Conservation (phyloP, 164 flowering plant species). For the Kingdonia uniflora region DNA sequence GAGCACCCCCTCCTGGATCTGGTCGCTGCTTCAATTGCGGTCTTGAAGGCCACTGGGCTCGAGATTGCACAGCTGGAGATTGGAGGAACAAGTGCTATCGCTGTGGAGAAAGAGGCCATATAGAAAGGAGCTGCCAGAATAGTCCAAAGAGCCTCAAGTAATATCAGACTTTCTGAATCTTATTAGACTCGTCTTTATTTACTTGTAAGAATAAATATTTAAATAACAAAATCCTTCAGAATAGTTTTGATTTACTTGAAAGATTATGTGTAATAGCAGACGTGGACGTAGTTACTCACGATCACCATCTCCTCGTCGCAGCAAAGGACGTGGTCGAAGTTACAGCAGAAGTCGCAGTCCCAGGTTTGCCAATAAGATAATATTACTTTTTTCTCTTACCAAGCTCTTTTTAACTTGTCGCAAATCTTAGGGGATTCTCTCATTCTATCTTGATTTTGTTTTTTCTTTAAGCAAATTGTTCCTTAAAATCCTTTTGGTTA, state of each 20-base stretch:
- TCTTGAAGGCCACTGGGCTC: constrained; percentile 96
- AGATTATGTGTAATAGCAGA: constrained; percentile 8
- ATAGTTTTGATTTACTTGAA: too few relatives aligned
- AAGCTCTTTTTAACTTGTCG: too few relatives aligned
- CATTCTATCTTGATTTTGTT: too few relatives aligned
- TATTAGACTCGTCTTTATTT: too few relatives aligned
- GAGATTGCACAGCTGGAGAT: constrained; percentile 97
- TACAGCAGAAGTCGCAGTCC: constrained; percentile 64
- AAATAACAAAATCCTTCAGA: too few relatives aligned
- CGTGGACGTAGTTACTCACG: constrained; percentile 55
- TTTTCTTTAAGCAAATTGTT: too few relatives aligned
- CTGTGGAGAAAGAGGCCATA: constrained; percentile 87
- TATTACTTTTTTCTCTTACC: too few relatives aligned
- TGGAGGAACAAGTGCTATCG: constrained; percentile 98
- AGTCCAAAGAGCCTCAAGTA: constrained; percentile 78
- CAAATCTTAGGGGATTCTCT: too few relatives aligned
- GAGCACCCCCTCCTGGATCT: constrained; percentile 94
- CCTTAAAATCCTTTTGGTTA: too few relatives aligned
- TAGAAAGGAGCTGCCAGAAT: constrained; percentile 77
- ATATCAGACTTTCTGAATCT: too few relatives aligned
- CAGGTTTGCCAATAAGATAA: too few relatives aligned
- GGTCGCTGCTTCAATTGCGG: constrained; percentile 98
- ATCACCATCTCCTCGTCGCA: constrained; percentile 63
- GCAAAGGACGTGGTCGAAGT: constrained; percentile 40
- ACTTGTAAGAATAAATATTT: too few relatives aligned